phyloP scores from a whole-genome alignment of 352 stramenopile species.

The Globisporangium okanoganense region DNA sequence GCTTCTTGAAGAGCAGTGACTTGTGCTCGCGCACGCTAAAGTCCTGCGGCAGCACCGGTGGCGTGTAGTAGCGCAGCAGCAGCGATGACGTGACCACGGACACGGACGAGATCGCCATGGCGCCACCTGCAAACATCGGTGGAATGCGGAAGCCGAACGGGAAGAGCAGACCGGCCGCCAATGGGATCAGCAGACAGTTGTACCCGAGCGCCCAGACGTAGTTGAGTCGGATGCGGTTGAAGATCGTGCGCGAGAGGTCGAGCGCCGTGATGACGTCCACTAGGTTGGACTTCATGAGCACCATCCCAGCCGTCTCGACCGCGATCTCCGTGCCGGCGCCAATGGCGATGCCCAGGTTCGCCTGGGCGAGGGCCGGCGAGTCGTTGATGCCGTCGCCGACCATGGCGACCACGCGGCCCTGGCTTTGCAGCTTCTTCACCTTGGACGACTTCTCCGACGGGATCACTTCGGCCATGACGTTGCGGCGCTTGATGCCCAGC shows the following conservation, averaged over 20 bases:
- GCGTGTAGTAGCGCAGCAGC: constrained; percentile 89
- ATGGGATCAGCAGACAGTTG: constrained; percentile 96
- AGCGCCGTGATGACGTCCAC: constrained; percentile 96
- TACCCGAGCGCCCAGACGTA: constrained; percentile 98
- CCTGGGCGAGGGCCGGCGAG: constrained; percentile 95
- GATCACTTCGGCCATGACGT: constrained; percentile 95
- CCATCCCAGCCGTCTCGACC: constrained; percentile 96
- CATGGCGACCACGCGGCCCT: constrained; percentile 92
- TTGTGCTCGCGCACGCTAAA: constrained; percentile 65
- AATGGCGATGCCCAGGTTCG: constrained; percentile 96
- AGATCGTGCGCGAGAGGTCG: constrained; percentile 95
- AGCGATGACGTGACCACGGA: constrained; percentile 96
- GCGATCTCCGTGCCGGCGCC: constrained; percentile 96
- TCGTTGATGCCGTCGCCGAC: constrained; percentile 99
- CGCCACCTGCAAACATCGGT: constrained; percentile 93
- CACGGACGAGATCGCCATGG: constrained; percentile 96
- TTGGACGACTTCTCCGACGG: constrained; percentile 94
- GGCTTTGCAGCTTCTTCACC: constrained; percentile 89
- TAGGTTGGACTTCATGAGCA: constrained; percentile 87
- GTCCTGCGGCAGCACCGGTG: constrained; percentile 58
- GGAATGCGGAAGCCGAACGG: constrained; percentile 92
- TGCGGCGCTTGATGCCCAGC: constrained; percentile 90
- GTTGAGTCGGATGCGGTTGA: constrained; percentile 96
- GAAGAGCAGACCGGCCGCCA: constrained; percentile 97
- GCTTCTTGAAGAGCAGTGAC: constrained; percentile 83